Percentiles rank a stretch among this genome's conserved stretches.
These are phyloP conservation scores for Chaetomiaceae sp. DNA, from an alignment of 2,329 filamentous ascomycete species.

Conservation along the genomic window DNA sequence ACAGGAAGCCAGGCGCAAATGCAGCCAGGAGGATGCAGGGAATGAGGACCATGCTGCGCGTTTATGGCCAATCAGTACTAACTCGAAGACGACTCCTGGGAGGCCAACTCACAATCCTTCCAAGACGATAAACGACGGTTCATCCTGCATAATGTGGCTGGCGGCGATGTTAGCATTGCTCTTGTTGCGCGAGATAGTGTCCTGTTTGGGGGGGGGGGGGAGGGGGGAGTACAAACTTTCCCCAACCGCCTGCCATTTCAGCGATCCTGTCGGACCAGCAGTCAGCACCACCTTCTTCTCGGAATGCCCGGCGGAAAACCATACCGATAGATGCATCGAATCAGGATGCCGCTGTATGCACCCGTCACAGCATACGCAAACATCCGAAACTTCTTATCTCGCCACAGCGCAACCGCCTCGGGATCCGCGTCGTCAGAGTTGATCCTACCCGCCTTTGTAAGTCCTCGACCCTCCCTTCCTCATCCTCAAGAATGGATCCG, in stretches of 20 bases:
- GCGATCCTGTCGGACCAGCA: conserved; percentile 43
- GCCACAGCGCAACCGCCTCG: conserved; percentile 39
- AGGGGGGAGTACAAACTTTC: no score
- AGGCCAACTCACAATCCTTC: conserved; percentile 44
- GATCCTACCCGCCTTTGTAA: conserved; percentile 29
- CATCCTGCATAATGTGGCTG: conserved; percentile 59
- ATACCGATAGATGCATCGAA: conserved; percentile 53
- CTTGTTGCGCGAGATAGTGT: no score
- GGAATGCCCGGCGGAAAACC: conserved; percentile 19
- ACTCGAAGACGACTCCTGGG: background rate
- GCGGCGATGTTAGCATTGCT: no score
- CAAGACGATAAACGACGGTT: conserved; percentile 55
- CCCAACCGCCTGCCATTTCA: conserved; percentile 62
- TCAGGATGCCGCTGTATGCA: conserved; percentile 44
- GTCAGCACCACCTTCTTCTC: background rate
- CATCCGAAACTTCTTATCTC: conserved; percentile 38
- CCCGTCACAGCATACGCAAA: conserved; percentile 43
- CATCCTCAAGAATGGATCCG: no score
- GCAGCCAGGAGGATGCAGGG: conserved; percentile 46
- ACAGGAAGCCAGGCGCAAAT: conserved; percentile 52
- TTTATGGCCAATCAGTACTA: conserved; percentile 6
- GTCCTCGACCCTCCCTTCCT: no score
- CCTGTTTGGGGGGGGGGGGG: no score
- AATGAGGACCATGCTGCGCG: conserved; percentile 44
- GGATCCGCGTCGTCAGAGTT: conserved; percentile 28